A percentile compares a stretch with the other conserved stretches of the same genome.
Conservation (phyloP, 108 stramenopile species). For the Skeletonema menzelii region DNA sequence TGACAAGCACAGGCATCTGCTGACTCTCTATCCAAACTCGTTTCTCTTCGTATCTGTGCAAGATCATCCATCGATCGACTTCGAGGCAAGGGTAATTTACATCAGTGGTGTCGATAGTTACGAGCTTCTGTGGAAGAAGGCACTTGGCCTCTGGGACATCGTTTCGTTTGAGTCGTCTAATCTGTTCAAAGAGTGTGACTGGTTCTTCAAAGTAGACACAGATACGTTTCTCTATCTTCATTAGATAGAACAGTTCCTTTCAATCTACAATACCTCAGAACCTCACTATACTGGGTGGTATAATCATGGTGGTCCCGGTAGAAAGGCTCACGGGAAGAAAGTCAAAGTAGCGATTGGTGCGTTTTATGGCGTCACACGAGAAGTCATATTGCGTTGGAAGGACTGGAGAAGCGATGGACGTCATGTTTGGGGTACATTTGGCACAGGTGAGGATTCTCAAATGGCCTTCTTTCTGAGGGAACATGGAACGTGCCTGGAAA, state of each 20-base stretch:
- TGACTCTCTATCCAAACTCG: conserved; percentile 15
- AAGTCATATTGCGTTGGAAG: conserved; percentile 3
- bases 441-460: conserved; percentile 15
- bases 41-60: conserved; percentile 3
- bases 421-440: not conserved
- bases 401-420: not conserved
- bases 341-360: conserved; percentile 15
- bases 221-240: conserved; percentile 18
- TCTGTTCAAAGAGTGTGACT: conserved; percentile 1
- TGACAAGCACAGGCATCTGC: not conserved
- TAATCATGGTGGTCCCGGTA: not conserved
- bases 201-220: conserved; percentile 25
- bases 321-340: not conserved
- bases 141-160: not conserved
- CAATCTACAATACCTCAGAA: conserved; percentile 3
- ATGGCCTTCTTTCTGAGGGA: conserved; percentile 17
- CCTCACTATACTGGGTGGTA: conserved; percentile 14
- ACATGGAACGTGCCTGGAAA: conserved; percentile 6
- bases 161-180: not conserved
- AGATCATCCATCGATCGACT: not conserved
- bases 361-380: conserved; percentile 17
- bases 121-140: conserved; percentile 15
- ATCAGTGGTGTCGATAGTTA: conserved; percentile 6
- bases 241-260: conserved; percentile 14
- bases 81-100: not conserved